A percentile compares a stretch with the other conserved stretches of the same genome.
Conservation (phyloP, 495 filamentous ascomycete genomes). For the Neurospora tetrasperma region DNA sequence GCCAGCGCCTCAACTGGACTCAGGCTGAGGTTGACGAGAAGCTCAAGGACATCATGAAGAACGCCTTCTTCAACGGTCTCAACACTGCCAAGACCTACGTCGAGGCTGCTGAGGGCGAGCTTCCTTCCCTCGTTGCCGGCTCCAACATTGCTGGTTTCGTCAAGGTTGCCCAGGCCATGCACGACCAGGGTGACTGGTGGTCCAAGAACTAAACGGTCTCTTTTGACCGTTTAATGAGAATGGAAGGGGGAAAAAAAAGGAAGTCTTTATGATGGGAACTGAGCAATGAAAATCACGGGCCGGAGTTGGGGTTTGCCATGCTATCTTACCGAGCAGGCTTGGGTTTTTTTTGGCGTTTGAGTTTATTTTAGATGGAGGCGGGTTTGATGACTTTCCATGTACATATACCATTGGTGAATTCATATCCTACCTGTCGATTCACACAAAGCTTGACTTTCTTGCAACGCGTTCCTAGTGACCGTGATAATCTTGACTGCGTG, state of each 20-base stretch:
- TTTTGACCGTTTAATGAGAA: background rate
- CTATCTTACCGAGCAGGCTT: background rate
- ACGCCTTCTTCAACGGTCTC: constrained; percentile 85
- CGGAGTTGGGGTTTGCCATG: background rate
- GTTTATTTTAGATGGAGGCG: background rate
- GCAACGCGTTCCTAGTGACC: background rate
- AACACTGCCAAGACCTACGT: constrained; percentile 84
- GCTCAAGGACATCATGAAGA: constrained; percentile 90
- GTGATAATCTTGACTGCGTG: background rate
- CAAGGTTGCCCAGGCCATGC: constrained; percentile 92
- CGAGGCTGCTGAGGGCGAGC: constrained; percentile 62
- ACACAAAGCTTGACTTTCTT: background rate
- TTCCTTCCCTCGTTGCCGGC: constrained; percentile 84
- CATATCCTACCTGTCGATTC: background rate
- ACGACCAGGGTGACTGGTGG: constrained; percentile 98
- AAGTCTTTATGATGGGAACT: background rate
- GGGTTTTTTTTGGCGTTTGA: background rate
- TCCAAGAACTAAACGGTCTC: constrained; percentile 13
- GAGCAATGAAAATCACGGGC: background rate
- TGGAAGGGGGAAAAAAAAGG: background rate
- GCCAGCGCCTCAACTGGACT: constrained; percentile 72
- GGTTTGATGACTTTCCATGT: background rate
- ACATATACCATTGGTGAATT: constrained; percentile 1
- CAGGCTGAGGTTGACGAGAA: constrained; percentile 82
- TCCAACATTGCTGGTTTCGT: constrained; percentile 95